Evolutionary conservation across 345 rosid species (phyloP).

Genomic region (Excoecaria cochinchinensis): DNA sequence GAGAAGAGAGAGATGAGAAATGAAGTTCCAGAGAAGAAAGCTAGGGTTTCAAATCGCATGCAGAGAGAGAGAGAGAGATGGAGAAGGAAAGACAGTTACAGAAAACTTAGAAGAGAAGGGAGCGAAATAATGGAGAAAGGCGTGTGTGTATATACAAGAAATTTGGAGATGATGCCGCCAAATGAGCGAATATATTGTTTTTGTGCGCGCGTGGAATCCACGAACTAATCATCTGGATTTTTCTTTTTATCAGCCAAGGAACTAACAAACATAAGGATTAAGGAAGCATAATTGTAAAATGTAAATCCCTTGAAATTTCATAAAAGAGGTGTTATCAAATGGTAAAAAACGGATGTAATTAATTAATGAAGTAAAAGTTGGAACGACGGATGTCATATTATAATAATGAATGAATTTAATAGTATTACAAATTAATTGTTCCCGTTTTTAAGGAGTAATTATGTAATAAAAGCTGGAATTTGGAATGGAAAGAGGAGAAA

Average conservation of each 20-base stretch:
- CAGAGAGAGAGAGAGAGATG: neutral
- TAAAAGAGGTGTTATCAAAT: too few species aligned
- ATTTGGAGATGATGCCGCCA: slow-evolving; percentile 17
- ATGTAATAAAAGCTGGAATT: too few species aligned
- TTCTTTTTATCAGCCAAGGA: neutral
- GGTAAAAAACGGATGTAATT: too few species aligned
- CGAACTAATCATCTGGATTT: neutral
- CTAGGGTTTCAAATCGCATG: neutral
- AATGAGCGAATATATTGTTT: neutral
- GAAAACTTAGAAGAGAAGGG: neutral
- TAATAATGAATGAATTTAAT: too few species aligned
- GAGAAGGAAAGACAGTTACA: neutral
- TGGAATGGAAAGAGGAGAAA: too few species aligned
- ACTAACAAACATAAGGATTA: too few species aligned
- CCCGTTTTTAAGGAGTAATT: too few species aligned
- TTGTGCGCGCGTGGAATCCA: slow-evolving; percentile 1
- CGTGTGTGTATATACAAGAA: neutral
- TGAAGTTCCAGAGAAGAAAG: neutral
- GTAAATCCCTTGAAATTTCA: too few species aligned
- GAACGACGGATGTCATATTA: too few species aligned
- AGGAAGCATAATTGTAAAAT: too few species aligned
- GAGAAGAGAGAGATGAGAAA: neutral
- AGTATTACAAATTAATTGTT: too few species aligned
- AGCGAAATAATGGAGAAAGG: neutral
- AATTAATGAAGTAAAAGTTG: too few species aligned